Base-by-base conservation (phyloP, 495 filamentous ascomycete species). In the Penicillium arizonense region DNA sequence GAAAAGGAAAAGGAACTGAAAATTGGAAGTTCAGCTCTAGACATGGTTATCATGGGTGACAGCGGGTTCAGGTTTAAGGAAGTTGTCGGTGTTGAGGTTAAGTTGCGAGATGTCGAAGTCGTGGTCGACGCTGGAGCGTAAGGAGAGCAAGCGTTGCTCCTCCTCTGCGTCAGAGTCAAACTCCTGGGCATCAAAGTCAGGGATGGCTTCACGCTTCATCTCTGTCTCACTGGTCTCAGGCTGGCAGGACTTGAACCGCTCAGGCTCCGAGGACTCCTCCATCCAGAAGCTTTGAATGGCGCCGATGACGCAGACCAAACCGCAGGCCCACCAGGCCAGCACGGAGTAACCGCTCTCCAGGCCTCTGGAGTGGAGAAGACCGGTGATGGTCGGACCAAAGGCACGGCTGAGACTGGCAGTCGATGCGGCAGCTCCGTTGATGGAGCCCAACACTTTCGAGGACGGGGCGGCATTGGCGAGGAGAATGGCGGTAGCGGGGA, bases 371-470 rank as follows among this genome's bases (percentile, higher is more conserved):
- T 97, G 93, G 44, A 98, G 78, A 13, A 90, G 67, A 4, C 94
- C 94, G 10, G 92, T 94, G 30, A 97, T 69, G 0, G 88, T 91
- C 5, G 94, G 94, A 3, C 94, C 94, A 59, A 96, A 83, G 2
- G 91, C 90, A 45, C 94, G 83, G 57, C 82, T 87, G 36, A 97
- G 71, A 63, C 91, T 96, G 20, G 95, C 94, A 6, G 87, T 89
- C 12, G 90, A 96, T 24, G 91, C 90, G 7, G 90, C 89, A n/a
- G 90, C 84, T 32, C 94, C 94, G 57, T 97, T 97, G 71, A 98
- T 88, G 5, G 87, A 85, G 0, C 94, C 94, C 11, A 97, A 83
- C 8, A 92, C 85, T 16, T 89, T 80, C 24, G 83, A 83, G 0
- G 85, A 88, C 3, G 91, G 89, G 5, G 91, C 85, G 36, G 90